Evolutionary conservation across 1,139 yeast genomes (phyloP), one percentile per base, ranked within the genome.

Genomic region (Yamadazyma blattariae): DNA sequence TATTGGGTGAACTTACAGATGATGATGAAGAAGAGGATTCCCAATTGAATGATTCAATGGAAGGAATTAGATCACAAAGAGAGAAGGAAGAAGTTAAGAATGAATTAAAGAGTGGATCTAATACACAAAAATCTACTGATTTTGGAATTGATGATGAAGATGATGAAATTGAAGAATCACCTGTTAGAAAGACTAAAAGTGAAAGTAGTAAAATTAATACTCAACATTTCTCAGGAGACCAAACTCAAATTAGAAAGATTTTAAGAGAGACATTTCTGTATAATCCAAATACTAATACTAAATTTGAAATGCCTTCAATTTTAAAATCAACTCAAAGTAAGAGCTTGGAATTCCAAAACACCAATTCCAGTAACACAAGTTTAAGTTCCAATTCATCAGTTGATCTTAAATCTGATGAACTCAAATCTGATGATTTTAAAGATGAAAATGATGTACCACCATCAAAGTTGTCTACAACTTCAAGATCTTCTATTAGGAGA

Each of bases 121-220:
- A 9, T 13, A 23, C 18, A 9, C 33, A 23, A 29, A 33, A 21
- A 15, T 17, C 37, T 17, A n/a, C 30, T 16, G 40, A 37, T 14
- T 33, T 27, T 31, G 40, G 30, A n/a, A 27, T 57, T 18, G 57
- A 56, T 25, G 56, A 51, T n/a, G 55, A 54, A n/a, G 69, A 63
- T 22, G 71, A 64, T 32, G 71, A 64, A 27, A 57, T 69, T 15
- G 74, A 67, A 32, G 75, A 69, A 39, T 67, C 74, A 2, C 74
- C 74, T 3, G 54, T 65, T 4, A 66, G 64, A 27, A 20, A 15
- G 3, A 22, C 16, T 13, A 17, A 32, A 2, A 40, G 34, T 14
- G 13, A 18, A 6, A 20, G 25, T 9, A 23, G 10, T 12, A 13
- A 27, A 11, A 33, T 32, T 25, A 24, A 25, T 7, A 30, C 9